Conservation (phyloP, 23 red algal species). For the Gracilaria domingensis region DNA sequence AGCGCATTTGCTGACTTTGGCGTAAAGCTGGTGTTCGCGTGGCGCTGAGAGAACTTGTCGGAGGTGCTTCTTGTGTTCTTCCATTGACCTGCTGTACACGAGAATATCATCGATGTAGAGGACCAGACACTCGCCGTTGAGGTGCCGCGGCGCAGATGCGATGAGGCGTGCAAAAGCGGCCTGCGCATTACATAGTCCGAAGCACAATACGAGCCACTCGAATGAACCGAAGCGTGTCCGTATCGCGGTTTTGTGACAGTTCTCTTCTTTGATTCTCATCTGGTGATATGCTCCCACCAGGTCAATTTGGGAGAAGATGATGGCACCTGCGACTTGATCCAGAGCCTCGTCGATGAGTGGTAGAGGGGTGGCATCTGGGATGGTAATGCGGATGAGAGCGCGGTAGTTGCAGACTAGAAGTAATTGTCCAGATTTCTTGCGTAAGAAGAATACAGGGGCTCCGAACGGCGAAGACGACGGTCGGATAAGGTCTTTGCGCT, state of each 20-base stretch:
- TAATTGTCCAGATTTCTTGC: constrained; percentile 18
- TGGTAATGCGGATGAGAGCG: constrained; percentile 39
- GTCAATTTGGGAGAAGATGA: constrained; percentile 9
- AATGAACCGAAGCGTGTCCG: constrained; percentile 40
- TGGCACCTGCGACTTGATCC: constrained; percentile 13
- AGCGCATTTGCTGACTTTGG: constrained; percentile 5
- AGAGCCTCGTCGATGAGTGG: too few species aligned
- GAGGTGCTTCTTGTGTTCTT: constrained; percentile 31
- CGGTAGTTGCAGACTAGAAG: constrained; percentile 20
- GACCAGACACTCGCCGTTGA: constrained; percentile 26
- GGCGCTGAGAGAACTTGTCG: background rate
- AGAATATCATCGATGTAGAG: constrained; percentile 45
- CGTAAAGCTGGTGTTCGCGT: constrained; percentile 1
- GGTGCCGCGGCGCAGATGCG: background rate
- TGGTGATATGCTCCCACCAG: constrained; percentile 28
- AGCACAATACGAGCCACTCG: constrained; percentile 46
- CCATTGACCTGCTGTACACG: constrained; percentile 22
- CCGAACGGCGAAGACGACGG: constrained; percentile 25
- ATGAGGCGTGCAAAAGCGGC: constrained; percentile 14
- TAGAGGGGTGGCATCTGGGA: background rate
- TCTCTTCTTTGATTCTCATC: too few species aligned
- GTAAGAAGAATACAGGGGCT: constrained; percentile 26
- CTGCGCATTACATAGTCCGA: constrained; percentile 18
- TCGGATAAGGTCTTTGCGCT: background rate
- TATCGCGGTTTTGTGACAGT: constrained; percentile 25